Base-by-base conservation (phyloP, 2,329 filamentous ascomycete genomes). In the Pyrenophora teres region DNA sequence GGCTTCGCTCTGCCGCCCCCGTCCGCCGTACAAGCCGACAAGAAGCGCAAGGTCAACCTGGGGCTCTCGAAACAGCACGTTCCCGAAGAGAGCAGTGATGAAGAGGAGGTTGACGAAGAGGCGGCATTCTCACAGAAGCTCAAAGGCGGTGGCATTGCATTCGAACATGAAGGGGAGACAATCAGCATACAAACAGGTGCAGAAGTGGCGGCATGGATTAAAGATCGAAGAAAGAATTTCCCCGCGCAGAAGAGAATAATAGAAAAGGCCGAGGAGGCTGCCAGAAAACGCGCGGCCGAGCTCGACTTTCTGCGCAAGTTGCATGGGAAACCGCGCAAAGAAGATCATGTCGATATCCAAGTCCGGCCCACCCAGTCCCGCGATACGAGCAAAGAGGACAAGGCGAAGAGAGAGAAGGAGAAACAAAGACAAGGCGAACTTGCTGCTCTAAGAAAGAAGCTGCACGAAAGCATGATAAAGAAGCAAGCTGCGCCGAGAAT, bases 131-230 rank as follows among this genome's bases (percentile, higher is more conserved):
- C 59, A 12, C 59, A 75, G 69, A 67, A 63, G 27, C 40, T 62
- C 15, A 60, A 77, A 81, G 51, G 80, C 71, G 46, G 82, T 82
- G 62, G 82, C 78, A 85, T 82, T 27, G 75, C 77, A 30, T 80
- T 87, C 56, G 81, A 83, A 49, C 83, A 84, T 62, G 78, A 80
- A 59, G 82, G 82, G n/a, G 71, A 79, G 62, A 78, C 81, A 38
- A 69, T 81, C 3, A 80, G 76, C 0, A 69, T 87, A 19, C 77
- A 79, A 46, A 80, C 79, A 6, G 70, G 80, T 13, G 83, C 83
- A 52, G 92, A 97, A 67, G 81, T 97, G 48, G 82, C 85, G 19
- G 83, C 85, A 6, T 97, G 91, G 85, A 84, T 95, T 57, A 85
- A 85, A 42, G 91, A 96, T 72, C 85, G 93, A 52, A 88, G 82